A percentile compares a stretch with the other conserved stretches of the same genome.
Evolutionary conservation across 805 yeast species (phyloP).

Genomic region (Candida tammaniensis): DNA sequence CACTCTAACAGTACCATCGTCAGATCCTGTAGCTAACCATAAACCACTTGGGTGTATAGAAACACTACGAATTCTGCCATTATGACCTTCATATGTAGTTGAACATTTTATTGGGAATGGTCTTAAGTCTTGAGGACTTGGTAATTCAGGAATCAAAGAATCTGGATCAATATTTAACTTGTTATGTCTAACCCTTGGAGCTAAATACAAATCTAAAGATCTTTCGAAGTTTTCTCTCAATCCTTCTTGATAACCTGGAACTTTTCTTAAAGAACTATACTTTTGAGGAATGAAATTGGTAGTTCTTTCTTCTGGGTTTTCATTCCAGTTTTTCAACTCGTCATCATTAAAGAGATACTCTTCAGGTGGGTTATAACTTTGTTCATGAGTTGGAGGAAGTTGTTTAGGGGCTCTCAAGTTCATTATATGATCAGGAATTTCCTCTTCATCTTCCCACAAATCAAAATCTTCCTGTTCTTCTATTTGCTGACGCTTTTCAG

Average conservation of each 20-base stretch:
- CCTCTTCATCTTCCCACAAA: conserved; percentile 70
- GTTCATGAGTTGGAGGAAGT: conserved; percentile 95
- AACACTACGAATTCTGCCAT: conserved; percentile 75
- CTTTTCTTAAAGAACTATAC: conserved; percentile 77
- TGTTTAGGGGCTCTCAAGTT: conserved; percentile 91
- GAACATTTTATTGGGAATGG: conserved; percentile 95
- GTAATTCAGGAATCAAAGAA: conserved; percentile 90
- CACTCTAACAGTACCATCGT: conserved; percentile 92
- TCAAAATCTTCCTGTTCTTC: conserved; percentile 62
- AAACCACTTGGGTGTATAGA: conserved; percentile 86
- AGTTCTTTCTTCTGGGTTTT: conserved; percentile 77
- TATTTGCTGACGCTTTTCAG: conserved; percentile 53
- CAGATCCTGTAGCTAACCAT: conserved; percentile 97
- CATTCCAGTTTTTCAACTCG: conserved; percentile 70
- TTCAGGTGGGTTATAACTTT: conserved; percentile 95
- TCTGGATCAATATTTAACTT: conserved; percentile 95
- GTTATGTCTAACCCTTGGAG: conserved; percentile 91
- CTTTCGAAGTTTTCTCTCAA: conserved; percentile 93
- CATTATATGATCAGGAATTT: conserved; percentile 74
- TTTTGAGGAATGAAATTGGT: conserved; percentile 79
- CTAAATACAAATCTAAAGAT: conserved; percentile 87
- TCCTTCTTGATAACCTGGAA: conserved; percentile 86
- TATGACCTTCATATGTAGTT: conserved; percentile 80
- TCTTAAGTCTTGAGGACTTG: conserved; percentile 92
- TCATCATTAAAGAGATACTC: conserved; percentile 83